Evolutionary conservation across 345 rosid genomes (phyloP).

Genomic region (Gossypium rotundifolium): DNA sequence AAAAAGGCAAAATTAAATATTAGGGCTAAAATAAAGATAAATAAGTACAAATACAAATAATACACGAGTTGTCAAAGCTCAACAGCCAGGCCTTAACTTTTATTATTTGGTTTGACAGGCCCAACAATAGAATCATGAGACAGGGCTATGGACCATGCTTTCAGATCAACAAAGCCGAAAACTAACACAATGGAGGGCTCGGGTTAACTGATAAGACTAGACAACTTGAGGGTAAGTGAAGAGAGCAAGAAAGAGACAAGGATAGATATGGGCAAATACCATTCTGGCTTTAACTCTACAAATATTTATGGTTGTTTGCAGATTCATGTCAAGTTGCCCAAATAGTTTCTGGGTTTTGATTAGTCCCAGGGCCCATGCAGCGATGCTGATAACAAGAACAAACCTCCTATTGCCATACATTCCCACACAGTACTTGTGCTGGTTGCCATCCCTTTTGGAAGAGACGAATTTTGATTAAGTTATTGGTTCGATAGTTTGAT

Average conservation of each 20-base stretch:
- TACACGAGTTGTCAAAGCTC: too few relatives aligned
- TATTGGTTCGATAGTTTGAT: too few relatives aligned
- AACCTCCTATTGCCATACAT: not conserved
- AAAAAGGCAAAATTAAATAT: too few relatives aligned
- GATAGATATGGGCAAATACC: not conserved
- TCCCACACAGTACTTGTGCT: too few relatives aligned
- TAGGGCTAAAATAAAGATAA: too few relatives aligned
- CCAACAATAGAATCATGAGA: too few relatives aligned
- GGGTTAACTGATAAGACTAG: not conserved
- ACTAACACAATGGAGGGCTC: not conserved
- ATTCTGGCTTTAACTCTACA: not conserved
- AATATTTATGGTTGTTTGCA: not conserved
- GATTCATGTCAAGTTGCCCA: not conserved
- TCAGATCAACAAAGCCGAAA: not conserved
- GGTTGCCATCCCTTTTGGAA: too few relatives aligned
- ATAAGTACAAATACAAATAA: too few relatives aligned
- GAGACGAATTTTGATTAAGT: not conserved
- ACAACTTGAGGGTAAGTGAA: too few relatives aligned
- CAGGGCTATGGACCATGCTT: too few relatives aligned
- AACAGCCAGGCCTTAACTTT: too few relatives aligned
- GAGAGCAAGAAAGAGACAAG: not conserved
- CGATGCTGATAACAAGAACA: not conserved
- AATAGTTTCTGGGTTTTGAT: not conserved
- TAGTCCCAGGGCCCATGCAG: not conserved
- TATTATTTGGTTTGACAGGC: too few relatives aligned